phyloP scores from a whole-genome alignment of 2,329 filamentous ascomycete species.

The Hymenoscyphus occultus region DNA sequence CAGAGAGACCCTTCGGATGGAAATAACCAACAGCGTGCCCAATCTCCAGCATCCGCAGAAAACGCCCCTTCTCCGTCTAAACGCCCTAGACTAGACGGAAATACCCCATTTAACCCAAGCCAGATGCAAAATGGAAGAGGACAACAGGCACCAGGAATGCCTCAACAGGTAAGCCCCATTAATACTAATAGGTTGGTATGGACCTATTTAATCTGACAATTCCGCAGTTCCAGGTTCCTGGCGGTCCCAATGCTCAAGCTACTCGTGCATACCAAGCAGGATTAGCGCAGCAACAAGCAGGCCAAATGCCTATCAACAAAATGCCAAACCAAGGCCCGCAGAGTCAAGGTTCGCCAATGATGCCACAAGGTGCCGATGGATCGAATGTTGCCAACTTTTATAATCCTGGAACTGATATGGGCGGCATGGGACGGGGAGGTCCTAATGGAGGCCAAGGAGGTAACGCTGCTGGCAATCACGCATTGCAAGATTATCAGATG shows the following conservation, averaged over 20 bases:
- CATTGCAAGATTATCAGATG: conserved; percentile 85
- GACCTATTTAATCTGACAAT: conserved; percentile 68
- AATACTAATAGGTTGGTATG: conserved; percentile 62
- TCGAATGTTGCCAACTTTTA: conserved; percentile 57
- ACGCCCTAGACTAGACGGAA: conserved; percentile 71
- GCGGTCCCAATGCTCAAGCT: conserved; percentile 40
- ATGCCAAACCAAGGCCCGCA: conserved; percentile 75
- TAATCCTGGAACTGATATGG: conserved; percentile 60
- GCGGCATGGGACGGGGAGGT: conserved; percentile 39
- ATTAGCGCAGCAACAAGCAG: conserved; percentile 69
- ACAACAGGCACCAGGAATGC: conserved; percentile 61
- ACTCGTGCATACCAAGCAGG: conserved; percentile 83
- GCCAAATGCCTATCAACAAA: conserved; percentile 72
- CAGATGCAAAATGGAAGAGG: conserved; percentile 67
- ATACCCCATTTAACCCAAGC: conserved; percentile 67
- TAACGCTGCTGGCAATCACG: conserved; percentile 57
- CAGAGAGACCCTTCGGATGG: conserved; percentile 84
- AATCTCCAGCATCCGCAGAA: conserved; percentile 78
- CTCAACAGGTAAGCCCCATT: conserved; percentile 60
- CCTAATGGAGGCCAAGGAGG: conserved; percentile 45
- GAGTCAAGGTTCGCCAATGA: conserved; percentile 77
- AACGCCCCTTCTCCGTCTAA: conserved; percentile 93
- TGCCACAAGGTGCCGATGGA: conserved; percentile 67
- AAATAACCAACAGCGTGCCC: conserved; percentile 69
- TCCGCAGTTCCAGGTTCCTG: conserved; percentile 67